Evolutionary conservation across 371 early-diverging fungal species (phyloP), one percentile per base, ranked within the genome.

Genomic region (Antonospora locustae): DNA sequence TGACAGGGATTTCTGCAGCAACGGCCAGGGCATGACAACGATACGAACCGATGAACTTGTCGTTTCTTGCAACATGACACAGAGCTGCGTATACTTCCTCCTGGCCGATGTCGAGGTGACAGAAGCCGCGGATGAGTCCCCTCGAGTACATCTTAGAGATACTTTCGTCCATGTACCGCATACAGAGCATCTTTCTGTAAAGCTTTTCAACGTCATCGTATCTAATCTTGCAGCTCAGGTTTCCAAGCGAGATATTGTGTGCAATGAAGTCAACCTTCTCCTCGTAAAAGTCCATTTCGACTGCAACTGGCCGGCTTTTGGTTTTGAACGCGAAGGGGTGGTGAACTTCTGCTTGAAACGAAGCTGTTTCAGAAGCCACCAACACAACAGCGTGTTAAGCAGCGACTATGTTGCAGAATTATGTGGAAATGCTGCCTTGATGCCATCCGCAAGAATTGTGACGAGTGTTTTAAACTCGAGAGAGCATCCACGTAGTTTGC

Each of bases 101-200:
- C 80, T 96, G 93, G 52, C 97, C 97, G 64, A 86, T 90, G 71
- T 85, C 85, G 78, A 96, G 79, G 76, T 96, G 97, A 76, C 94
- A 93, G 82, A 96, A 96, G 55, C 97, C 97, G 58, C 90, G 81
- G 59, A 93, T 90, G 74, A 86, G 74, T 76, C 88, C 88, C 60
- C 82, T 80, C 79, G 92, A 89, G 83, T 93, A 93, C 29, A 60
- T 36, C 16, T 36, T 47, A 14, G 52, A 30, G 27, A 65, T 48
- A 23, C 41, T 23, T 38, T 55, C 28, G 36, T 71, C 71, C 53
- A 68, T 48, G 27, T 36, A 17, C 12, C 69, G 7, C 7, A 71
- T 66, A 20, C 43, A 47, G 14, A 58, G 32, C 65, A 71, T 71
- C 20, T 61, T 50, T 44, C 48, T 44, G 55, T 63, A 70, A 0